Percentiles rank a stretch among this genome's conserved stretches.
Conservation (phyloP, 75 land plant genomes). For the Picea sitchensis region DNA sequence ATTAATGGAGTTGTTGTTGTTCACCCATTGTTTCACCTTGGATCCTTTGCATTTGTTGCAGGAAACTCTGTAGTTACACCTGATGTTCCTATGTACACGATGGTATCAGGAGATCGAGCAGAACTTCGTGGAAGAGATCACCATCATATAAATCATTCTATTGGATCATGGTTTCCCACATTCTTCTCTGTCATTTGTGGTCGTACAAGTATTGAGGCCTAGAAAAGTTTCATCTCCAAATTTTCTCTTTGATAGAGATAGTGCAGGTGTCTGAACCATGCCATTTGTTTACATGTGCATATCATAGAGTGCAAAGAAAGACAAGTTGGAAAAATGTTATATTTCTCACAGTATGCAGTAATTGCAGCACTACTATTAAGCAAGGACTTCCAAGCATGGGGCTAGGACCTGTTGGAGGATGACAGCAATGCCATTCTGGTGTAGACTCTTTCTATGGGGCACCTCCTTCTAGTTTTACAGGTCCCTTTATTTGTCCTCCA, state of each 20-base stretch:
- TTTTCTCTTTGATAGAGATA: not conserved
- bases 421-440: too few relatives aligned
- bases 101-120: too few relatives aligned
- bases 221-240: not conserved
- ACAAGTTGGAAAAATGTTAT: not conserved
- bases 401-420: too few relatives aligned
- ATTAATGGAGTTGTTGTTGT: too few relatives aligned
- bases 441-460: too few relatives aligned
- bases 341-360: not conserved
- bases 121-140: not conserved
- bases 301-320: not conserved
- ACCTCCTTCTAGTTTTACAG: too few relatives aligned
- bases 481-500: too few relatives aligned
- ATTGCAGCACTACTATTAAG: too few relatives aligned
- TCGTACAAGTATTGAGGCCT: slow-evolving; percentile 2
- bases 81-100: too few relatives aligned
- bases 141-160: not conserved
- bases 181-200: slow-evolving; percentile 3
- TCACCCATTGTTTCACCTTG: slow-evolving; percentile 26
- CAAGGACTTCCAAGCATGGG: too few relatives aligned
- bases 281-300: not conserved
- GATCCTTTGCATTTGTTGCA: too few relatives aligned
- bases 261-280: not conserved
- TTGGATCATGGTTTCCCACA: slow-evolving; percentile 4
- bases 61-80: too few relatives aligned